These are phyloP conservation scores for Neurospora sp. DNA, from an alignment of 495 filamentous ascomycete genomes.

Conservation along the genomic window DNA sequence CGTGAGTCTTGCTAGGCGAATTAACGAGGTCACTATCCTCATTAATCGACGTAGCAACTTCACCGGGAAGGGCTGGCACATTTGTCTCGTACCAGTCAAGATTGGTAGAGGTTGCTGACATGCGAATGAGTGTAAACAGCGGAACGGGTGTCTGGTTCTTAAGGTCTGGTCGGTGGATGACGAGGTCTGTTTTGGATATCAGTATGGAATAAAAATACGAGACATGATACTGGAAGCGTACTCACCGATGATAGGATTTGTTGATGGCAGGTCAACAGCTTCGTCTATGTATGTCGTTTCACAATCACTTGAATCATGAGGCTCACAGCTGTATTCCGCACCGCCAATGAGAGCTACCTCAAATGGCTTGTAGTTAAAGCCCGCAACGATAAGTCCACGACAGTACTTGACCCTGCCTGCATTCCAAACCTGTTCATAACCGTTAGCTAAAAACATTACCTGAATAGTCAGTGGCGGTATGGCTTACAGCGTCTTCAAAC, in stretches of 20 bases:
- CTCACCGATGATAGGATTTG: slow-evolving; percentile 37
- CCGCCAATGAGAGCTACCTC: slow-evolving; percentile 23
- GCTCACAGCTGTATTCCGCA: not conserved
- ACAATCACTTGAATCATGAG: slow-evolving; percentile 27
- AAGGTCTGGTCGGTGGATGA: slow-evolving; percentile 31
- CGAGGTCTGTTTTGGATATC: slow-evolving; percentile 20
- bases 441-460: slow-evolving; percentile 5
- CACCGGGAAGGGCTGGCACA: slow-evolving; percentile 9
- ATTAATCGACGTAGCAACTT: slow-evolving; percentile 5
- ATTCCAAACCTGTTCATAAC: slow-evolving; percentile 24
- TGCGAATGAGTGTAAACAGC: slow-evolving; percentile 33
- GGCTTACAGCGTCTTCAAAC: slow-evolving; percentile 35
- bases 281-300: slow-evolving; percentile 26
- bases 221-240: not conserved
- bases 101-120: slow-evolving; percentile 35
- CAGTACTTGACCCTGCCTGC: slow-evolving; percentile 17
- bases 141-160: slow-evolving; percentile 18
- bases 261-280: not conserved
- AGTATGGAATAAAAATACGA: not conserved
- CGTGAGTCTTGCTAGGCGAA: not conserved
- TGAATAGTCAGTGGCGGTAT: not conserved
- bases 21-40: not conserved
- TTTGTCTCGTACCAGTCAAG: slow-evolving; percentile 37
- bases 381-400: slow-evolving; percentile 34
- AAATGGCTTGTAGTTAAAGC: slow-evolving; percentile 26